Evolutionary conservation across 768 basidiomycete species (phyloP).

Genomic region (Auriculariales sp.): DNA sequence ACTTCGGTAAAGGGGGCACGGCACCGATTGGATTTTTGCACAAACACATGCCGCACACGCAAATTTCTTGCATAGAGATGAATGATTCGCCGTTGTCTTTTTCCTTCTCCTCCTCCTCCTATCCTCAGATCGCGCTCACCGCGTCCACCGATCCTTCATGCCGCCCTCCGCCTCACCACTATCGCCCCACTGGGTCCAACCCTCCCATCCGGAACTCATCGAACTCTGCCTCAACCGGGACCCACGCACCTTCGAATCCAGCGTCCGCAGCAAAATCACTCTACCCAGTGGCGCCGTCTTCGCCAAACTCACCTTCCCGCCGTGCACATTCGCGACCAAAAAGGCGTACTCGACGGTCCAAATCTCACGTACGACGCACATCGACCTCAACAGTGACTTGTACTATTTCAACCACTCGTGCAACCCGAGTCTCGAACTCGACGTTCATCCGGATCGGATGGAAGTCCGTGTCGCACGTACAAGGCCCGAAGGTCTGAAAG

Average conservation of each 20-base stretch:
- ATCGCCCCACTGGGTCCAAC: background rate
- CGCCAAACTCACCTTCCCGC: background rate
- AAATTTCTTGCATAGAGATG: no score
- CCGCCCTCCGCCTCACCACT: no score
- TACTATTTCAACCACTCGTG: constrained; percentile 52
- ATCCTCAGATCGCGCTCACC: no score
- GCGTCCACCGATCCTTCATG: no score
- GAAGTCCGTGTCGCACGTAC: constrained; percentile 22
- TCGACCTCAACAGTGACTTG: constrained; percentile 46
- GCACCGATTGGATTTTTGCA: no score
- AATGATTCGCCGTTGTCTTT: no score
- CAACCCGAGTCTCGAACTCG: constrained; percentile 41
- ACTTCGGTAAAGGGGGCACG: no score
- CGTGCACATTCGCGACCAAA: background rate
- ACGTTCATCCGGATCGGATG: constrained; percentile 31
- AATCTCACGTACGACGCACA: constrained; percentile 15
- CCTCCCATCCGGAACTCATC: background rate
- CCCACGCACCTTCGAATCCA: background rate
- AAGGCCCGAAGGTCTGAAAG: constrained; percentile 16
- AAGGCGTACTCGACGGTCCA: background rate
- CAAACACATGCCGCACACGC: no score
- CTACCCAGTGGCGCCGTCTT: background rate
- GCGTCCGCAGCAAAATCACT: background rate
- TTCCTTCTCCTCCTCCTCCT: no score
- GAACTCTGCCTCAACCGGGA: background rate